These are phyloP conservation scores for Boletus subparvulus DNA, from an alignment of 768 basidiomycete species.

Conservation along the genomic window DNA sequence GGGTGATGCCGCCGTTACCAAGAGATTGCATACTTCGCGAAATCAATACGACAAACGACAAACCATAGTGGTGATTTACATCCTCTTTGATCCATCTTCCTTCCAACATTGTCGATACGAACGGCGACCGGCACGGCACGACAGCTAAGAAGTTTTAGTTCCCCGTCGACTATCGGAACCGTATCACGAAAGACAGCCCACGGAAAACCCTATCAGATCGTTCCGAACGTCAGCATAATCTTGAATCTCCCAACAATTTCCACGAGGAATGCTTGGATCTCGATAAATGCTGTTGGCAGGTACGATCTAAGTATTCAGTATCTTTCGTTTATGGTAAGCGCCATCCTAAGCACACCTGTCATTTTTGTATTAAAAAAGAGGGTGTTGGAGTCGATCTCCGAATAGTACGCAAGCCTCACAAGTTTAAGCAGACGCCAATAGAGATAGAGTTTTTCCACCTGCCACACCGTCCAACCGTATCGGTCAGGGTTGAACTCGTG, in stretches of 20 bases:
- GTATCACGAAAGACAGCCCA: slow-evolving; percentile 28
- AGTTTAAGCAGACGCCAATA: slow-evolving; percentile 26
- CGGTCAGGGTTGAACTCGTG: slow-evolving; percentile 31
- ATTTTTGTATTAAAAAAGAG: neutral
- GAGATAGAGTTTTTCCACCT: slow-evolving; percentile 15
- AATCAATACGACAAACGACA: neutral
- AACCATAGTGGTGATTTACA: neutral
- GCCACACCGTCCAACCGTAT: slow-evolving; percentile 19
- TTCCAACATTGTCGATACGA: neutral
- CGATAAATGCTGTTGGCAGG: slow-evolving; percentile 34
- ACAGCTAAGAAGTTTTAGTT: slow-evolving; percentile 27
- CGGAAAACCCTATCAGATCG: slow-evolving; percentile 29
- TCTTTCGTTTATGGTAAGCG: slow-evolving; percentile 10
- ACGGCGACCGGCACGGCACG: slow-evolving; percentile 22
- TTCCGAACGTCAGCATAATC: slow-evolving; percentile 35
- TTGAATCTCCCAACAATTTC: slow-evolving; percentile 55
- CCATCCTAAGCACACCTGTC: slow-evolving; percentile 26
- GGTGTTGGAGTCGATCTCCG: neutral
- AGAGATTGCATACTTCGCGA: neutral
- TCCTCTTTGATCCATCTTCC: neutral
- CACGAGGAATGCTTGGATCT: slow-evolving; percentile 56
- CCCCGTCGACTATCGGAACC: slow-evolving; percentile 33
- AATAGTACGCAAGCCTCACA: slow-evolving; percentile 15
- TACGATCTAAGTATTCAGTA: neutral
- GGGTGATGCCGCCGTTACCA: neutral